phyloP scores from a whole-genome alignment of 2,329 filamentous ascomycete species.

The Cyclaneusma minus region DNA sequence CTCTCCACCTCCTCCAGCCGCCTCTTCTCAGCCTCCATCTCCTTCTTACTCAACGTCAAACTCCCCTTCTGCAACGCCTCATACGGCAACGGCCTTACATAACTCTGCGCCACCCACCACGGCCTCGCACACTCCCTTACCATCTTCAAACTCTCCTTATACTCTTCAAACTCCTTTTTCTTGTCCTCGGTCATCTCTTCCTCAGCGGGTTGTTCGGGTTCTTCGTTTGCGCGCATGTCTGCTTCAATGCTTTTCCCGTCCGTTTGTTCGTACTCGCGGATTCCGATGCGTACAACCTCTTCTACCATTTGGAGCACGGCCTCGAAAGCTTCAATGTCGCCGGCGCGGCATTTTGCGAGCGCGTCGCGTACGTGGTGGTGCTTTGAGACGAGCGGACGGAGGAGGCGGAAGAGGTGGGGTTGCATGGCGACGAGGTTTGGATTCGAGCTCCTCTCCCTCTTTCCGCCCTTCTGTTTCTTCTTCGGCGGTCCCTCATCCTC shows the following conservation, averaged over 20 bases:
- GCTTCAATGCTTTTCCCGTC: conserved; percentile 32
- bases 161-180: conserved; percentile 13
- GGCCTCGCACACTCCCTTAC: conserved; percentile 63
- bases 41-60: conserved; percentile 60
- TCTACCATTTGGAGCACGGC: conserved; percentile 63
- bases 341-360: conserved; percentile 52
- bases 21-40: no score
- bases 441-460: conserved; percentile 20
- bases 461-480: conserved; percentile 30
- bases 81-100: conserved; percentile 70
- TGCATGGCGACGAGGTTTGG: conserved; percentile 71
- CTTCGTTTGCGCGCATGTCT: conserved; percentile 15
- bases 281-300: conserved; percentile 52
- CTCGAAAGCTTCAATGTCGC: conserved; percentile 66
- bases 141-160: conserved; percentile 47
- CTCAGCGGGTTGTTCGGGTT: conserved; percentile 11
- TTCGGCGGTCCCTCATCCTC: conserved; percentile 31
- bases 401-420: conserved; percentile 81
- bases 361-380: conserved; percentile 77
- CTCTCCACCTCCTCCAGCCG: conserved; percentile 22
- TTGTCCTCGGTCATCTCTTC: conserved; percentile 19
- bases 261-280: conserved; percentile 49
- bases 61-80: conserved; percentile 77
- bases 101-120: conserved; percentile 83
- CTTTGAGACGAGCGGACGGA: conserved; percentile 63